Percentiles rank a stretch among this genome's conserved stretches.
These are phyloP conservation scores for Tirmania nivea DNA, from an alignment of 495 filamentous ascomycete species.

Conservation along the genomic window DNA sequence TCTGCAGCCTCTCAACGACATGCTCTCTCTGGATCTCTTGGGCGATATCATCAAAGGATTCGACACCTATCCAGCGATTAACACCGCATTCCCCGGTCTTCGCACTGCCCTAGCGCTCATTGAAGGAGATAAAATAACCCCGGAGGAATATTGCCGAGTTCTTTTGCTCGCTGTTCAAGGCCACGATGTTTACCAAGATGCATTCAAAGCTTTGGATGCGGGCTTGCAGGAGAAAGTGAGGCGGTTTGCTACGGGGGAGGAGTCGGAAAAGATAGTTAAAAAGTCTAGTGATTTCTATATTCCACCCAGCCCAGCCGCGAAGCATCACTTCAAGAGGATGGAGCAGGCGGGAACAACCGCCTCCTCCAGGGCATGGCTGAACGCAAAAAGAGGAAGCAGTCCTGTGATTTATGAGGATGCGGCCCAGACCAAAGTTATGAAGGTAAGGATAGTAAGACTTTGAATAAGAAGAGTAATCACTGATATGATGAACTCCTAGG, in stretches of 20 bases:
- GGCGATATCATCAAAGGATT: conserved; percentile 6
- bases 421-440: conserved; percentile 7
- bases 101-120: neutral
- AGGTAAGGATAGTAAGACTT: conserved; percentile 1
- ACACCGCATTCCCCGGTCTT: conserved; percentile 6
- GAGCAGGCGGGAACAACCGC: conserved; percentile 5
- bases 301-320: conserved; percentile 9
- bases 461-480: neutral
- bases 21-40: conserved; percentile 2
- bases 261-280: conserved; percentile 2
- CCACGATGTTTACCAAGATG: conserved; percentile 2
- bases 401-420: conserved; percentile 13
- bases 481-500: neutral
- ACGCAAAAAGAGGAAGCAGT: conserved; percentile 6
- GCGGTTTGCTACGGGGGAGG: conserved; percentile 5
- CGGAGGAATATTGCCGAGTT: conserved; percentile 5
- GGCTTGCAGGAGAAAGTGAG: conserved; percentile 9
- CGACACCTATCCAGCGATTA: neutral
- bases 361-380: conserved; percentile 11
- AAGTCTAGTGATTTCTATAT: conserved; percentile 5
- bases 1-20: neutral
- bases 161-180: conserved; percentile 3
- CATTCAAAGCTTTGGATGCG: conserved; percentile 4
- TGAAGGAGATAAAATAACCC: neutral
- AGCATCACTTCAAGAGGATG: conserved; percentile 12